phyloP scores from a whole-genome alignment of 495 filamentous ascomycete species.

The Lasiosphaeria hispida region DNA sequence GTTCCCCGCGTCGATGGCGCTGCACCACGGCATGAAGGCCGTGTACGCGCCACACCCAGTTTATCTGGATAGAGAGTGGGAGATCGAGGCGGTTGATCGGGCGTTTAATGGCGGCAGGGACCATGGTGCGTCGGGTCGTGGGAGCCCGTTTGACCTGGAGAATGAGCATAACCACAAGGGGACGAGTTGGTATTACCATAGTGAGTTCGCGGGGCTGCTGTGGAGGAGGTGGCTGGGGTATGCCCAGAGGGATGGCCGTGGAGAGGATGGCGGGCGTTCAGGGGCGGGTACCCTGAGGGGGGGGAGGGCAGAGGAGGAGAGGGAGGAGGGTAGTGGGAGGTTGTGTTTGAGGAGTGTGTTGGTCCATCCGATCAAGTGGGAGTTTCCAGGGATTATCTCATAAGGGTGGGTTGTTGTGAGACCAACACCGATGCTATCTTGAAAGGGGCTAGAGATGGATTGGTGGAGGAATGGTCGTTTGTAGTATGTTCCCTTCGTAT shows the following conservation, averaged over 20 bases:
- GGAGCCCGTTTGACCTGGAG: slow-evolving; percentile 71
- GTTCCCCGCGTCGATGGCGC: slow-evolving; percentile 79
- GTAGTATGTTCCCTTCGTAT: no score
- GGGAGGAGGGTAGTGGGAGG: slow-evolving; percentile 56
- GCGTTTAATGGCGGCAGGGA: slow-evolving; percentile 85
- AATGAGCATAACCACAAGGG: slow-evolving; percentile 88
- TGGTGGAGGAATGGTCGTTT: no score
- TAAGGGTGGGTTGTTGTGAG: neutral
- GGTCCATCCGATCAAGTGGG: slow-evolving; percentile 85
- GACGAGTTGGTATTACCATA: slow-evolving; percentile 92
- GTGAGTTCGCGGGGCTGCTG: slow-evolving; percentile 75
- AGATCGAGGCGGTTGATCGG: slow-evolving; percentile 64
- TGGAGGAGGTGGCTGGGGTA: slow-evolving; percentile 89
- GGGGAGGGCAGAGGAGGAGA: slow-evolving; percentile 66
- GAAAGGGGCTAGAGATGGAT: no score
- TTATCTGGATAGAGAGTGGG: slow-evolving; percentile 83
- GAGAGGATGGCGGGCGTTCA: slow-evolving; percentile 71
- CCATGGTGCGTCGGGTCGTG: slow-evolving; percentile 63
- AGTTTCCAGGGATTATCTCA: slow-evolving; percentile 37
- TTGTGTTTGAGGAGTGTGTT: slow-evolving; percentile 91
- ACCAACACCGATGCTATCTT: no score
- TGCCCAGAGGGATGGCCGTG: slow-evolving; percentile 57
- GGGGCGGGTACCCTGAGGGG: slow-evolving; percentile 50
- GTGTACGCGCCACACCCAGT: slow-evolving; percentile 91
- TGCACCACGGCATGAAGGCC: slow-evolving; percentile 93